Conservation (phyloP, 148 eudicot genomes). For the Camellia granthamiana region DNA sequence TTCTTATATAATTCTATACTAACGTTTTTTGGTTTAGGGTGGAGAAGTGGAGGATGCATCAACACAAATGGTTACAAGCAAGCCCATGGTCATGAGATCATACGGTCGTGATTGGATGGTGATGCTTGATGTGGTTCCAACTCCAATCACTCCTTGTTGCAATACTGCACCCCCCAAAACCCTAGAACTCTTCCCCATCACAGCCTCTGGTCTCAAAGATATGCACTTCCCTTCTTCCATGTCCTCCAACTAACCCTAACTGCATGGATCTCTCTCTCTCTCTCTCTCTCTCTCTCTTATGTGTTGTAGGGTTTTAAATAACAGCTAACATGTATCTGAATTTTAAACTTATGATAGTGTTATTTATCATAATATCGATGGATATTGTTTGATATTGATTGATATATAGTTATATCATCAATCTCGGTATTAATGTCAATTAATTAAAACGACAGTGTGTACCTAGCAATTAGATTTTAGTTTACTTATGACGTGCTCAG, state of each 20-base stretch:
- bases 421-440: no score
- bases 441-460: neutral
- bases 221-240: neutral
- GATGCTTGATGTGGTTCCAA: constrained; percentile 27
- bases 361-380: no score
- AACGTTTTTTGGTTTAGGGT: constrained; percentile 4
- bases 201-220: constrained; percentile 31
- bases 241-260: constrained; percentile 14
- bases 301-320: no score
- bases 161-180: constrained; percentile 48
- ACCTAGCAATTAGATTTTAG: neutral
- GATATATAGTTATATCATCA: no score
- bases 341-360: no score
- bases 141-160: constrained; percentile 12
- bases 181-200: constrained; percentile 76
- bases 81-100: constrained; percentile 13
- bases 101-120: constrained; percentile 27
- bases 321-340: no score
- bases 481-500: neutral
- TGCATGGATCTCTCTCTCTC: neutral
- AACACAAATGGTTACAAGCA: constrained; percentile 8
- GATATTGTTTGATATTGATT: no score
- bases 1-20: neutral
- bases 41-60: constrained; percentile 17
- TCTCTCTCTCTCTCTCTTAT: no score